Evolutionary conservation across 2,329 filamentous ascomycete genomes (phyloP), one percentile per base, ranked within the genome.

Genomic region (Diaporthe sp.): DNA sequence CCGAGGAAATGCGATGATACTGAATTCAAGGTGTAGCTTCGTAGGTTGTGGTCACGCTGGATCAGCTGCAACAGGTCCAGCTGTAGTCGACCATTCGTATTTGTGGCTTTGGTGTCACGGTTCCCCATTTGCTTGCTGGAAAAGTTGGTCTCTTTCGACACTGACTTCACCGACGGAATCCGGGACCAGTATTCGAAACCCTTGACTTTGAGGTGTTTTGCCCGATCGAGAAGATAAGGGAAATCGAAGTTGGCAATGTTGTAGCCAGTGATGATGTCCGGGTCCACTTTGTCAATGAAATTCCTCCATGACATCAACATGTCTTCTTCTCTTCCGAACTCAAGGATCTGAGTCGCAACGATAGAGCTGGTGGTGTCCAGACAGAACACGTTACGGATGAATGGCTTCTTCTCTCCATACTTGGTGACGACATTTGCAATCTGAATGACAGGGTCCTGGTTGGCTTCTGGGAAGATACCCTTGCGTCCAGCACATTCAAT

Each of bases 181-280:
- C 97, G 91, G 31, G 95, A 93, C 95, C 95, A 98, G 83, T 94
- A 96, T 9, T 97, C 94, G 79, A 99, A 99, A 0, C 90, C 90
- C 2, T 84, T 84, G 51, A 95, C 91, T 81, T 97, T 98, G 39
- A 99, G 88, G 82, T 98, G 92, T 78, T 90, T 94, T 13, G 96
- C 97, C 61, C 97, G 92, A 74, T 98, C 94, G 15, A 99, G 89
- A 0, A 99, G 90, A 82, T 99, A 99, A 0, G 96, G 96, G 78
- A 99, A 98, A 87, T 99, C 97, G 85, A 99, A 99, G 86, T 99
- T 99, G 82, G 94, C 88, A 85, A 98, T 99, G 84, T 99, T 99
- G 92, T 99, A 99, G 61, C 97, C 97, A 73, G 97, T 99, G 81
- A 99, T 98, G 78, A 99, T 94, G 85, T 99, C 97, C 0, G 97